Base-by-base conservation (phyloP, 352 stramenopile genomes). In the Phytophthora podocarpi region DNA sequence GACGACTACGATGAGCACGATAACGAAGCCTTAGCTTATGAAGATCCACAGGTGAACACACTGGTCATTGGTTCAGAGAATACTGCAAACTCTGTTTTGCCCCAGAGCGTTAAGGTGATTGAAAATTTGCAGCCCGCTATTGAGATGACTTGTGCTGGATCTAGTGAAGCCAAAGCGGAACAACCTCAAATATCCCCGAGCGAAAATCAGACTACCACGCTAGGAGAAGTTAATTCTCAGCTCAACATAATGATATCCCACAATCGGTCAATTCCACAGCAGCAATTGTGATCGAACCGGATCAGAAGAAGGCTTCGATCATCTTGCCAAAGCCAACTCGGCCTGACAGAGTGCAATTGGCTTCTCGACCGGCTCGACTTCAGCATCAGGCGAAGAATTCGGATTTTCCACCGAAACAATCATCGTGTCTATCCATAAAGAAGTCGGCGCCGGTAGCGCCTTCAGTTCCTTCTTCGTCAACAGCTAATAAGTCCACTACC, bases 1-100 rank as follows among this genome's bases (percentile, higher is more conserved):
- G 35, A 47, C 18, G 51, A 67, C 15, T 35, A 51, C 31, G 42
- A 50, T 15, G 28, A 42, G 3, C 31, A n/a, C n/a, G n/a, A n/a
- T n/a, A n/a, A 49, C 15, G 23, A 48, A 39, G 21, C 12, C 18
- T 10, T 12, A 12, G 27, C 31, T 16, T 12, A 40, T 21, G 13
- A 32, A 15, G 27, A 51, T 3, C 3, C 9, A 20, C 5, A 40
- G 3, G 16, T 24, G 30, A 7, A 23, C 21, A 35, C 13, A 21
- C 20, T n/a, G 8, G 26, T n/a, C 10, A 27, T 40, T 0, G 7
- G 43, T 11, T 7, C n/a, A 23, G 26, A 47, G 18, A 36, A 40
- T 12, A 6, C 31, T 10, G 16, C 16, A 30, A 15, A 46, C 30
- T 18, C 43, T 23, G 28, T 20, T 16, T 10, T 30, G 18, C n/a